phyloP scores from a whole-genome alignment of 345 rosid species.

The Atalantia buxifolia region DNA sequence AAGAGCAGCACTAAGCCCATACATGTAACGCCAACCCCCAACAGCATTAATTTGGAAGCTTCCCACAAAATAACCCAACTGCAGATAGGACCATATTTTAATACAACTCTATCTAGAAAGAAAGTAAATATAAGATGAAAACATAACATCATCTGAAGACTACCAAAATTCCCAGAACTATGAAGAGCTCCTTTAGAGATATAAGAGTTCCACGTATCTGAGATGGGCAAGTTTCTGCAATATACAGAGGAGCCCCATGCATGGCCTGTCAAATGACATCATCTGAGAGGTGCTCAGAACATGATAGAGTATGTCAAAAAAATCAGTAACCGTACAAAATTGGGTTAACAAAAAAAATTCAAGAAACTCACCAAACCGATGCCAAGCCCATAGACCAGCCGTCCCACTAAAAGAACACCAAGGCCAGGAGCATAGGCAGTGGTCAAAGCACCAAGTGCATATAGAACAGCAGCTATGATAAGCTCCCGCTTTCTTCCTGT shows the following conservation, averaged over 20 bases:
- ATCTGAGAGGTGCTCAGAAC: neutral
- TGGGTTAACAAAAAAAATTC: conserved; percentile 1
- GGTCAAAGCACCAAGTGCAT: conserved; percentile 52
- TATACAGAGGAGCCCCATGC: conserved; percentile 98
- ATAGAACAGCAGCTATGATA: conserved; percentile 59
- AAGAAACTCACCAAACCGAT: conserved; percentile 77
- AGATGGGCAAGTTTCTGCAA: conserved; percentile 97
- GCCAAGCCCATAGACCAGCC: conserved; percentile 84
- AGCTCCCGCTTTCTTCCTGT: conserved; percentile 90
- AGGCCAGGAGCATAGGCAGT: conserved; percentile 73
- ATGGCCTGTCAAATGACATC: conserved; percentile 62
- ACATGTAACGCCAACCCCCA: conserved; percentile 99
- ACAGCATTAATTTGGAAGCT: conserved; percentile 71
- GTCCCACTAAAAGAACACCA: conserved; percentile 67
- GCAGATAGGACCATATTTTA: conserved; percentile 12
- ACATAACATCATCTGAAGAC: neutral
- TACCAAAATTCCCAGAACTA: conserved; percentile 96
- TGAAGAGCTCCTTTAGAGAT: conserved; percentile 88
- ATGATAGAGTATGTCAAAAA: neutral
- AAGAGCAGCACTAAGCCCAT: conserved; percentile 59
- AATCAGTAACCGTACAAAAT: neutral
- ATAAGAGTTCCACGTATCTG: conserved; percentile 93
- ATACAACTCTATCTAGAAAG: neutral
- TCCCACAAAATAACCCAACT: conserved; percentile 92
- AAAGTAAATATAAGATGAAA: conserved; percentile 1